phyloP scores from a whole-genome alignment of 1,139 yeast genomes.

The Magnusiomyces sp. region DNA sequence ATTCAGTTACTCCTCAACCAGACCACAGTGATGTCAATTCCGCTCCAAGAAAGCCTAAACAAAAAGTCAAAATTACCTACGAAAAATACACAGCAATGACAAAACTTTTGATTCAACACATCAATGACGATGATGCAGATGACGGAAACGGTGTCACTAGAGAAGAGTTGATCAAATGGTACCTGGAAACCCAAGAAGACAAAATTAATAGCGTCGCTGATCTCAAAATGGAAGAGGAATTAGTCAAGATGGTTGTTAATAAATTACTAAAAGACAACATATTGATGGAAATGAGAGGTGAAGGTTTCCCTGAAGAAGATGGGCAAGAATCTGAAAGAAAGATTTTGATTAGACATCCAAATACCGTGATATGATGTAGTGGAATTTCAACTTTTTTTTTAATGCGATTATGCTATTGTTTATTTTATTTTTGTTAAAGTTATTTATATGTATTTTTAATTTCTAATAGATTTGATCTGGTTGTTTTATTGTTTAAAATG shows the following conservation, averaged over 20 bases:
- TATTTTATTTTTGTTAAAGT: background rate
- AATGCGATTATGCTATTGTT: background rate
- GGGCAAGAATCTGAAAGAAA: constrained; percentile 30
- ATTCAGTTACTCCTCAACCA: background rate
- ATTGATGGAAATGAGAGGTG: constrained; percentile 71
- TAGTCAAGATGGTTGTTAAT: constrained; percentile 73
- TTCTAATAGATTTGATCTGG: background rate
- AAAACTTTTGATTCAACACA: constrained; percentile 66
- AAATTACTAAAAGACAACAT: constrained; percentile 81
- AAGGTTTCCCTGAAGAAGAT: constrained; percentile 34
- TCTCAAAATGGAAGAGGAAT: constrained; percentile 58
- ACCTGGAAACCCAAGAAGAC: constrained; percentile 66
- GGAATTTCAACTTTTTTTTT: background rate
- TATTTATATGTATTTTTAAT: background rate
- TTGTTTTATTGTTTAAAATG: background rate
- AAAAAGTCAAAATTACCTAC: constrained; percentile 57
- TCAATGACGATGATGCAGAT: constrained; percentile 39
- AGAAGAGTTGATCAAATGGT: constrained; percentile 68
- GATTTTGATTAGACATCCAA: constrained; percentile 80
- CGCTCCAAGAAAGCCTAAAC: constrained; percentile 17
- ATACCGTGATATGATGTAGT: constrained; percentile 38
- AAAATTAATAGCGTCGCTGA: constrained; percentile 63
- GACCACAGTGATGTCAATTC: constrained; percentile 10
- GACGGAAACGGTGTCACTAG: constrained; percentile 56
- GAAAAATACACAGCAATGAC: constrained; percentile 82